These are phyloP conservation scores for Metschnikowia picachoensis DNA, from an alignment of 805 yeast genomes.

Conservation along the genomic window DNA sequence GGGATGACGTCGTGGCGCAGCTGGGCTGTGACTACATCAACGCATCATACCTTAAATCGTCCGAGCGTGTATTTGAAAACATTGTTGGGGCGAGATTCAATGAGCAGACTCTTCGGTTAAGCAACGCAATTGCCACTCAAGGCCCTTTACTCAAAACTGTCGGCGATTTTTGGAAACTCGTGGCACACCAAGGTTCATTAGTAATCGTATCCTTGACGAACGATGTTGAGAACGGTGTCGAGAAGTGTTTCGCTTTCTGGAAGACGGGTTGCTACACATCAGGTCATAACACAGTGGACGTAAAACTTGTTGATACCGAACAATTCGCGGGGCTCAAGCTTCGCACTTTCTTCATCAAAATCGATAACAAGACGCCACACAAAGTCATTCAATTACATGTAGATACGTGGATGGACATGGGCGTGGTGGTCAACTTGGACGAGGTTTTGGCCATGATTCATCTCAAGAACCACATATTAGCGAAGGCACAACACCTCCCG, in stretches of 20 bases:
- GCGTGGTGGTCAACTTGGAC: constrained; percentile 51
- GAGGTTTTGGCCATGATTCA: constrained; percentile 50
- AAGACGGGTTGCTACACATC: constrained; percentile 48
- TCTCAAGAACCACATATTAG: constrained; percentile 23
- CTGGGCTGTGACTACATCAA: constrained; percentile 64
- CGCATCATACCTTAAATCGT: constrained; percentile 63
- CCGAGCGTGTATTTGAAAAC: neutral
- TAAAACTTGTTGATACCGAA: constrained; percentile 23
- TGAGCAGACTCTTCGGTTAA: constrained; percentile 8
- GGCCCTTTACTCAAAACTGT: constrained; percentile 78
- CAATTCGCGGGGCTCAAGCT: constrained; percentile 13
- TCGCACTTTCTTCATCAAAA: constrained; percentile 15
- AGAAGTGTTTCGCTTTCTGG: constrained; percentile 83
- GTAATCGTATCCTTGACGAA: constrained; percentile 73
- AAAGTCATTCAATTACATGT: constrained; percentile 72
- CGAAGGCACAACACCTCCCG: constrained; percentile 3
- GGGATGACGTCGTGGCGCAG: constrained; percentile 3
- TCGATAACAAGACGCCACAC: constrained; percentile 23
- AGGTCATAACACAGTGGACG: constrained; percentile 23
- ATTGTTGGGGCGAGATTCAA: neutral
- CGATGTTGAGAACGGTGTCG: constrained; percentile 69
- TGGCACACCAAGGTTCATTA: constrained; percentile 58
- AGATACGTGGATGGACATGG: constrained; percentile 81
- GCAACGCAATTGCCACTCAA: constrained; percentile 72
- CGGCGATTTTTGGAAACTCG: constrained; percentile 82